These are phyloP conservation scores for Phyllosticta ampelicida DNA, from an alignment of 2,329 filamentous ascomycete species.

Conservation along the genomic window DNA sequence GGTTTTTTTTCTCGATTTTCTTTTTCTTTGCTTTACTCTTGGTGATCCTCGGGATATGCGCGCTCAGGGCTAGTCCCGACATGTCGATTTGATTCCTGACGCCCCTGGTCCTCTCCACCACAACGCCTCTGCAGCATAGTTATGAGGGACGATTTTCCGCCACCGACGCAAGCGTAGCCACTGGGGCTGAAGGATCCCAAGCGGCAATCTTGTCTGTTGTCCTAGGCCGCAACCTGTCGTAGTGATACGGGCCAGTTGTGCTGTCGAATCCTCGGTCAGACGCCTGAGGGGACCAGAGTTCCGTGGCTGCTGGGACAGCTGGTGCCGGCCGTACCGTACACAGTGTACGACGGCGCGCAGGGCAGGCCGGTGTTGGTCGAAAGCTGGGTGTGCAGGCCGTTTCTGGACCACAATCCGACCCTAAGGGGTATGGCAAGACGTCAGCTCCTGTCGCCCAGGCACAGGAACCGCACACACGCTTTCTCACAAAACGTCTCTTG, in stretches of 20 bases:
- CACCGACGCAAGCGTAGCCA: neutral
- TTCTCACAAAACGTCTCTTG: neutral
- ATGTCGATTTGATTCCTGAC: neutral
- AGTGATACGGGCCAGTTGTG: neutral
- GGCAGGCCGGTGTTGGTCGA: neutral
- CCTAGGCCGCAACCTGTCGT: neutral
- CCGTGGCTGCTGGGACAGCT: neutral
- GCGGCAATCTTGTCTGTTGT: neutral
- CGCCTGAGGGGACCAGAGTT: neutral
- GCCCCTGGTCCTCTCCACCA: neutral
- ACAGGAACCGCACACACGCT: neutral
- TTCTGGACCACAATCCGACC: neutral
- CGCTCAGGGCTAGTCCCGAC: neutral
- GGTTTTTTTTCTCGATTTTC: neutral
- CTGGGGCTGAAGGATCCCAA: neutral
- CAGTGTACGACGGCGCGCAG: neutral
- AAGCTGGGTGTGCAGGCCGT: neutral
- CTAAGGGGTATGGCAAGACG: neutral
- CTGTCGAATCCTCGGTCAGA: neutral
- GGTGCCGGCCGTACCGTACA: neutral
- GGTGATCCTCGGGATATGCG: neutral
- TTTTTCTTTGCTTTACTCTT: neutral
- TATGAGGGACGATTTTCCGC: neutral
- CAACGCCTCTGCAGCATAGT: neutral
- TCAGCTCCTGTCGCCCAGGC: neutral